Conservation (phyloP, 805 yeast genomes). For the Candida methanosorbosa region DNA sequence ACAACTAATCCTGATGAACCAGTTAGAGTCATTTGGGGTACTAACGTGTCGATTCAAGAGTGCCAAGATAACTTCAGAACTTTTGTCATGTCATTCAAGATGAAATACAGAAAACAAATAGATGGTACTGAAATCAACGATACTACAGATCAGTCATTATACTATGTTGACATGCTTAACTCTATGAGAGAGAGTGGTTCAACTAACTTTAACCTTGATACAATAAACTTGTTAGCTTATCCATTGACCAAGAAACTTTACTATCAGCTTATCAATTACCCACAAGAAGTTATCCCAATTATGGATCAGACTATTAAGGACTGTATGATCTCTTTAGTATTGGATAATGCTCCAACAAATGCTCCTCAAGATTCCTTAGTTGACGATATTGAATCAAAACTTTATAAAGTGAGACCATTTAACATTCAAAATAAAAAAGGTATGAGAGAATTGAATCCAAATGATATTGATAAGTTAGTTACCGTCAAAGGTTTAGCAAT, state of each 20-base stretch:
- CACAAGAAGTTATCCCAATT: conserved; percentile 94
- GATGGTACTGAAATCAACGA: conserved; percentile 32
- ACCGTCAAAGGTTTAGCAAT: conserved; percentile 85
- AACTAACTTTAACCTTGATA: conserved; percentile 78
- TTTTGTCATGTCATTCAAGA: conserved; percentile 77
- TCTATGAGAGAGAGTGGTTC: conserved; percentile 72
- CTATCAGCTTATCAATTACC: conserved; percentile 82
- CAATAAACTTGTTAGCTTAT: conserved; percentile 67
- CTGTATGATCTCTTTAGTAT: conserved; percentile 66
- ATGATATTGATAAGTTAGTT: conserved; percentile 89
- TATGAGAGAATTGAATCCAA: conserved; percentile 89
- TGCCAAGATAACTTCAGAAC: conserved; percentile 72
- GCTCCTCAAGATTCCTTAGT: conserved; percentile 37
- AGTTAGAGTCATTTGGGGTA: conserved; percentile 94
- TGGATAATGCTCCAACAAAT: conserved; percentile 35
- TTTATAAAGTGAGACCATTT: conserved; percentile 85
- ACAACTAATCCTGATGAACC: conserved; percentile 51
- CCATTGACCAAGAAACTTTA: conserved; percentile 71
- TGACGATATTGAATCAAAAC: conserved; percentile 66
- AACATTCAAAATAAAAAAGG: conserved; percentile 69
- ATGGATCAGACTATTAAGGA: conserved; percentile 96
- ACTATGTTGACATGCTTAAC: conserved; percentile 65
- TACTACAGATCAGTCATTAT: conserved; percentile 59
- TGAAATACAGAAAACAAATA: conserved; percentile 54
- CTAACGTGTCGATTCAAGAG: conserved; percentile 89